phyloP scores from a whole-genome alignment of 148 eudicot genomes.

The Arctostaphylos glauca region DNA sequence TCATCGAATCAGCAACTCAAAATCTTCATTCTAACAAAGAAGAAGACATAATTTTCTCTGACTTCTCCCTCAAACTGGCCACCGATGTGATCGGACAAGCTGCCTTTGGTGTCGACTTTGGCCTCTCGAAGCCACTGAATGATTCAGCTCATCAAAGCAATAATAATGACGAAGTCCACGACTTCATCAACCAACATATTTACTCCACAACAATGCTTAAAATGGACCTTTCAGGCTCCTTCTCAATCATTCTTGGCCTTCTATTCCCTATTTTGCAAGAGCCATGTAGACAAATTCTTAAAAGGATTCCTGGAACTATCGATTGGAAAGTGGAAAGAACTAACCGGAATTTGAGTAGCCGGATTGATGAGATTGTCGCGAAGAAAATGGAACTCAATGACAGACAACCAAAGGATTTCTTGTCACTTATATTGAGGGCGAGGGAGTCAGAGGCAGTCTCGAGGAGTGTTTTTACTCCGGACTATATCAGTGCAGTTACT shows the following conservation, averaged over 20 bases:
- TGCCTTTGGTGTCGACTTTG: constrained; percentile 84
- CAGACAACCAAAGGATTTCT: constrained; percentile 58
- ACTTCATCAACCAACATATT: constrained; percentile 76
- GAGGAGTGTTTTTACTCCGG: constrained; percentile 52
- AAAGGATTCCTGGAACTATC: constrained; percentile 73
- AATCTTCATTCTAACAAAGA: constrained; percentile 34
- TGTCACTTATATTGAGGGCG: constrained; percentile 70
- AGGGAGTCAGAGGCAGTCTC: constrained; percentile 52
- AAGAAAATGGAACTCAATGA: constrained; percentile 42
- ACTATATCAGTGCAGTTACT: constrained; percentile 77
- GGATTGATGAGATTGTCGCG: constrained; percentile 59
- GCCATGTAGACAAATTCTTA: constrained; percentile 70
- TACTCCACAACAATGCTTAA: constrained; percentile 83
- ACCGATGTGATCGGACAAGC: constrained; percentile 85
- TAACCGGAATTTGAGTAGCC: constrained; percentile 43
- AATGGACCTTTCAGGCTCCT: constrained; percentile 89
- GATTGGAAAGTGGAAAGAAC: constrained; percentile 73
- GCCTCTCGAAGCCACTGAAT: constrained; percentile 55
- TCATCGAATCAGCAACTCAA: constrained; percentile 50
- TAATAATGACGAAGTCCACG: constrained; percentile 35
- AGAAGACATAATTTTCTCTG: constrained; percentile 52
- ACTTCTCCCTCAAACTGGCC: constrained; percentile 69
- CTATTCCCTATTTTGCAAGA: constrained; percentile 75
- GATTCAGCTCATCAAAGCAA: constrained; percentile 14
- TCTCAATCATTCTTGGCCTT: constrained; percentile 76